Conservation (phyloP, 1,284 basidiomycete genomes). For the Heterobasidion occidentale region DNA sequence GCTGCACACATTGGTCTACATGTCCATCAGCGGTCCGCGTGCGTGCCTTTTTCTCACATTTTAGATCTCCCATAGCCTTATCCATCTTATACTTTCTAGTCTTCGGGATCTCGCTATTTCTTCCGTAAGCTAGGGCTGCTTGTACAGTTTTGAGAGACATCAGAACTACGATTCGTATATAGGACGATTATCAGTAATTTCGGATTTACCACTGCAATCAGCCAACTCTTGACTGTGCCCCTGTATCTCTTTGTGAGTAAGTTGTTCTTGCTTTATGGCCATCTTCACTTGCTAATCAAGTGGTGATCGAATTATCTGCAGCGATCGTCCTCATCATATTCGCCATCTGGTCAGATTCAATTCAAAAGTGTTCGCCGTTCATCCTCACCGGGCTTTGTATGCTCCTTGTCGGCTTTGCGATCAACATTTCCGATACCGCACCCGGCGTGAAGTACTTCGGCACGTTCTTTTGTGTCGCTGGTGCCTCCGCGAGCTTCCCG, state of each 20-base stretch:
- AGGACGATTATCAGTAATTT: conserved; percentile 65
- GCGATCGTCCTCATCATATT: conserved; percentile 45
- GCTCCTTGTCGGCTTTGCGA: conserved; percentile 52
- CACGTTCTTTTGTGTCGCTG: conserved; percentile 53
- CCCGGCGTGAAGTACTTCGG: conserved; percentile 60
- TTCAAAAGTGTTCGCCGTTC: conserved; percentile 51
- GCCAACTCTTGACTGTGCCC: conserved; percentile 63
- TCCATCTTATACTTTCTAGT: conserved; percentile 17
- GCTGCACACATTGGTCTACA: conserved; percentile 51
- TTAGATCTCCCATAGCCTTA: conserved; percentile 19
- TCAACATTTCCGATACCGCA: conserved; percentile 49
- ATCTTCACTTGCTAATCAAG: neutral
- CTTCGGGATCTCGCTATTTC: conserved; percentile 55
- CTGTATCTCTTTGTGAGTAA: conserved; percentile 57
- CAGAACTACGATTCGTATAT: neutral
- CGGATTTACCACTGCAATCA: conserved; percentile 46
- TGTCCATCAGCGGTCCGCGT: conserved; percentile 54
- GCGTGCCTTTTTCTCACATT: neutral
- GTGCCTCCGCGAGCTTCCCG: conserved; percentile 54
- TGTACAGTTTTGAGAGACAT: neutral
- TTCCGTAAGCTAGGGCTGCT: conserved; percentile 39
- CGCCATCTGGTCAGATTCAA: conserved; percentile 54
- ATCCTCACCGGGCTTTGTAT: conserved; percentile 45
- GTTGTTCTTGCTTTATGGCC: conserved; percentile 12
- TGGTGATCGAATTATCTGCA: conserved; percentile 12